phyloP scores from a whole-genome alignment of 2,329 filamentous ascomycete species.

The Chrysosporium keratinophilum region DNA sequence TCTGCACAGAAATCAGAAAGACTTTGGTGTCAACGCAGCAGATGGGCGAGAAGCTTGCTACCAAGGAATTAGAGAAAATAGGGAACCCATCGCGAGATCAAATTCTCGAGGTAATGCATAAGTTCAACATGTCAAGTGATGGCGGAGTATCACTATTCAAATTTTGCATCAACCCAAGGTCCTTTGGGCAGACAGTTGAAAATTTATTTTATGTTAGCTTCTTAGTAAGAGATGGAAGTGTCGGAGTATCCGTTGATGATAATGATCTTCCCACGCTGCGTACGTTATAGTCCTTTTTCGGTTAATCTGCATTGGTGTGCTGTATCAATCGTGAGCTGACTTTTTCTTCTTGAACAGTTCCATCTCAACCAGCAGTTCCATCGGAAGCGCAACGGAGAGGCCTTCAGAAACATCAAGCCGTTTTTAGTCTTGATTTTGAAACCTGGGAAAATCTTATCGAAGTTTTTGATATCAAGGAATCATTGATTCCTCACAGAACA shows the following conservation, averaged over 20 bases:
- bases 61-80: conserved; percentile 32
- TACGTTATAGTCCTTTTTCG: conserved; percentile 42
- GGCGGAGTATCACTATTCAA: conserved; percentile 69
- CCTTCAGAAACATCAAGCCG: conserved; percentile 66
- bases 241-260: conserved; percentile 63
- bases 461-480: conserved; percentile 62
- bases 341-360: conserved; percentile 23
- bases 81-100: conserved; percentile 21
- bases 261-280: conserved; percentile 67
- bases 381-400: conserved; percentile 42
- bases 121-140: conserved; percentile 54
- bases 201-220: conserved; percentile 97
- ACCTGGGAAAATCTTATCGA: conserved; percentile 71
- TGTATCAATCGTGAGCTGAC: background rate
- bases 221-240: conserved; percentile 73
- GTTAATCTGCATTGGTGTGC: background rate
- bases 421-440: conserved; percentile 76
- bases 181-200: conserved; percentile 90
- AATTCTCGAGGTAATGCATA: conserved; percentile 29
- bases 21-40: conserved; percentile 42
- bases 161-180: conserved; percentile 80
- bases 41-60: conserved; percentile 40
- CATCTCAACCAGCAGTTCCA: conserved; percentile 38
- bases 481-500: conserved; percentile 74
- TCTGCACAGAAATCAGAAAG: conserved; percentile 64